Conservation (phyloP, 495 filamentous ascomycete genomes). For the Xylaria venustula region DNA sequence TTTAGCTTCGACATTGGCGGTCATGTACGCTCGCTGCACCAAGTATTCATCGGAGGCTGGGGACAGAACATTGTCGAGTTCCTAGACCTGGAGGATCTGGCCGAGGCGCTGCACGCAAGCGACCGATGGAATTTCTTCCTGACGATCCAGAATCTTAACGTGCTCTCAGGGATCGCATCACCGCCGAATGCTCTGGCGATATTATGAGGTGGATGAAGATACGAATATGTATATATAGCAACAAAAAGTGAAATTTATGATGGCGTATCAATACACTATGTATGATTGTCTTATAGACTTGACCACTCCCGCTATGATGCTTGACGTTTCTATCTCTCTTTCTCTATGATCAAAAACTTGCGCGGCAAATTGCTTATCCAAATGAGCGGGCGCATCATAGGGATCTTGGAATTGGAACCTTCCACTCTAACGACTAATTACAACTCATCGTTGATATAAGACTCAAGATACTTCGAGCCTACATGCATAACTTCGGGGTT, state of each 20-base stretch:
- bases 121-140: conserved; percentile 61
- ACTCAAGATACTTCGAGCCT: too few relatives aligned
- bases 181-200: conserved; percentile 42
- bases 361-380: neutral
- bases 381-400: neutral
- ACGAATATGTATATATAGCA: neutral
- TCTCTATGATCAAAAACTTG: neutral
- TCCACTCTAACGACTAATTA: neutral
- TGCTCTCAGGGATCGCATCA: conserved; percentile 28
- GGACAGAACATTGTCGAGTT: conserved; percentile 52
- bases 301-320: neutral
- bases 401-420: neutral
- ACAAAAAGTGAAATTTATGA: neutral
- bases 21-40: conserved; percentile 39
- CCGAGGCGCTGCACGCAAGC: conserved; percentile 38
- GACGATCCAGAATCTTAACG: conserved; percentile 54
- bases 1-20: conserved; percentile 29
- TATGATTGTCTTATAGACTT: neutral
- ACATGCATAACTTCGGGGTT: too few relatives aligned
- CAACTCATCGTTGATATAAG: too few relatives aligned
- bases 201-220: neutral
- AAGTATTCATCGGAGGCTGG: conserved; percentile 59
- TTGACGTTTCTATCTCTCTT: neutral
- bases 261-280: neutral
- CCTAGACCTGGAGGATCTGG: conserved; percentile 46